Evolutionary conservation across 441 rosid genomes (phyloP), one percentile per base, ranked within the genome.

Genomic region (Gossypium schwendimanii): DNA sequence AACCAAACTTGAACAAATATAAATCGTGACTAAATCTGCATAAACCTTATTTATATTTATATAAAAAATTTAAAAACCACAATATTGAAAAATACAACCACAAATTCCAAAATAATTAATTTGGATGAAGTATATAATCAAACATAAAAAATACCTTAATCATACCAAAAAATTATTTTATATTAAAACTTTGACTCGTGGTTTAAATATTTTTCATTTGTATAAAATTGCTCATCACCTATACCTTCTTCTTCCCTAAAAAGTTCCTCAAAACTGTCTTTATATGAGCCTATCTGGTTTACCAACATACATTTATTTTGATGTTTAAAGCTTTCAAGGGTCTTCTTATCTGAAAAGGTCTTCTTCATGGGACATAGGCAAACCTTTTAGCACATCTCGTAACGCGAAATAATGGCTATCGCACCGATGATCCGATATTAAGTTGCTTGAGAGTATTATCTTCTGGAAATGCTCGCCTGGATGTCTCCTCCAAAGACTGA

Each of bases 391-490:
- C n/a, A 91, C 96, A 73, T 94, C 99, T 75, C 98, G 75, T 5
- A 94, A 77, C 0, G 97, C 98, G 3, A 82, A 86, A 83, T 86
- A 87, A 81, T 94, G 99, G 84, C 88, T 87, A 76, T 89, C 98
- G 45, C 98, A 94, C 80, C 84, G 89, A 78, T 94, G 99, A 72
- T 92, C 97, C 12, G 91, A 86, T 63, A 92, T 84, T 75, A 94
- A 75, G 83, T 91, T 92, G 84, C 87, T 83, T 3, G 98, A 84
- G 28, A 94, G 89, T 71, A 92, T 81, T 78, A 94, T 94, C 79
- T 87, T 87, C 83, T 88, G 96, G 77, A 89, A 89, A 82, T 94
- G 98, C 74, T 89, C 91, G 69, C 89, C 93, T 6, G 93, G 90
- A 80, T 82, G 83, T 81, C 98, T 84, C 82, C 82, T 87, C 96